Conservation (phyloP, 805 yeast genomes). For the Lipomyces sp. region DNA sequence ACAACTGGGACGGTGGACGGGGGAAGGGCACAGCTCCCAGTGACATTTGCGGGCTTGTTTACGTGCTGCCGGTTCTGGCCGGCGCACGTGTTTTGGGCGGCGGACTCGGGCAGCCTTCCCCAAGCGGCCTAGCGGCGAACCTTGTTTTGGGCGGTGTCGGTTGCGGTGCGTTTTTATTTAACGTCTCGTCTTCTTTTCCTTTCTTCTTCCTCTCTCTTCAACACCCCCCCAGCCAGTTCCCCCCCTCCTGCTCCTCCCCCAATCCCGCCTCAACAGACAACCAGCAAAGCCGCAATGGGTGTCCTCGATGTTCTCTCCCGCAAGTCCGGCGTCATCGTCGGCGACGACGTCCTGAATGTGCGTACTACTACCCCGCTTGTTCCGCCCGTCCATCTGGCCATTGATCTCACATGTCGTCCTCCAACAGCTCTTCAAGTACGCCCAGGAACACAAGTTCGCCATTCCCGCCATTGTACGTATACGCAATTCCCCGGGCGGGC, state of each 20-base stretch:
- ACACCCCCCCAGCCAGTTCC: neutral
- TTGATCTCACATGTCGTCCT: neutral
- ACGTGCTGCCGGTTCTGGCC: too few species aligned
- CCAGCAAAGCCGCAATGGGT: conserved; percentile 26
- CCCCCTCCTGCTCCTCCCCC: neutral
- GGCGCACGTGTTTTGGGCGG: too few species aligned
- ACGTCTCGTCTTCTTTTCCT: neutral
- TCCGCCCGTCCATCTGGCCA: too few species aligned
- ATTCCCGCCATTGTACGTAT: conserved; percentile 76
- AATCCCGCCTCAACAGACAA: too few species aligned
- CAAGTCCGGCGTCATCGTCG: conserved; percentile 97
- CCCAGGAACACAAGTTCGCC: conserved; percentile 89
- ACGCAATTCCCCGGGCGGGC: neutral
- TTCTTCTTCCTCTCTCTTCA: neutral
- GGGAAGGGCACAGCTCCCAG: too few species aligned
- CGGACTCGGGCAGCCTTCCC: too few species aligned
- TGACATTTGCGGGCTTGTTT: too few species aligned
- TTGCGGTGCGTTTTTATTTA: neutral
- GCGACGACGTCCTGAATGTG: conserved; percentile 79
- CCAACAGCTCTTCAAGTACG: conserved; percentile 66
- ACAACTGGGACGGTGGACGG: too few species aligned
- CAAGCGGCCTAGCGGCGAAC: neutral
- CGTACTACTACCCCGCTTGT: neutral
- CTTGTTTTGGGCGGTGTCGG: neutral
- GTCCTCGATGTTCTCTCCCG: conserved; percentile 73